A percentile compares a stretch with the other conserved stretches of the same genome.
Evolutionary conservation across 805 yeast species (phyloP).

Genomic region (Nakazawaea molendinolei): DNA sequence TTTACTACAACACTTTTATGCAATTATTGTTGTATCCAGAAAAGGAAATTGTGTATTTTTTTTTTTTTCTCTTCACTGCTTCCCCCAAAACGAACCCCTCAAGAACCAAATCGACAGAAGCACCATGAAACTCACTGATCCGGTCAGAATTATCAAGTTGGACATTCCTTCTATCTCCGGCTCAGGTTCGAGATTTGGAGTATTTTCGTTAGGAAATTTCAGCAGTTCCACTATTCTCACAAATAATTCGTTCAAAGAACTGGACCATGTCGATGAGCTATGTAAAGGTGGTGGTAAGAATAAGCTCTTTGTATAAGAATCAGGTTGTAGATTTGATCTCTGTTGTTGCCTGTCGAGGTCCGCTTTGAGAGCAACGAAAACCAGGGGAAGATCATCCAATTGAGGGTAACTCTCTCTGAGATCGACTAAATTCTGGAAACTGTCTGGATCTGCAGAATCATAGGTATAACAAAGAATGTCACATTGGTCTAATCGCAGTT

Average conservation of each 20-base stretch:
- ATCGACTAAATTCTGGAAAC: conserved; percentile 76
- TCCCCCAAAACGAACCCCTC: conserved; percentile 36
- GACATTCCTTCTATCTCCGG: conserved; percentile 42
- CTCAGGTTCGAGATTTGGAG: conserved; percentile 72
- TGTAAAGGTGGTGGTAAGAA: conserved; percentile 79
- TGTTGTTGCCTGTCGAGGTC: conserved; percentile 96
- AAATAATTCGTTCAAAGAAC: conserved; percentile 78
- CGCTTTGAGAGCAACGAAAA: conserved; percentile 90
- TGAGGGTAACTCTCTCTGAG: conserved; percentile 53
- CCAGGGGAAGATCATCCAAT: conserved; percentile 64
- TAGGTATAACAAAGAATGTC: conserved; percentile 87
- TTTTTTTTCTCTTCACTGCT: too few relatives aligned
- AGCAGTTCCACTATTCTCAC: conserved; percentile 88
- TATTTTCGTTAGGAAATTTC: conserved; percentile 64
- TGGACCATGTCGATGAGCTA: conserved; percentile 84
- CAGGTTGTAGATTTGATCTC: conserved; percentile 80
- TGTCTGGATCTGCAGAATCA: conserved; percentile 94
- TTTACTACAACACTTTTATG: not conserved
- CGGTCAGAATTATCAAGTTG: conserved; percentile 56
- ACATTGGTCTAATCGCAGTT: conserved; percentile 65
- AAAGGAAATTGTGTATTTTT: not conserved
- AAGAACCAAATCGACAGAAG: conserved; percentile 60
- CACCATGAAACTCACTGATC: conserved; percentile 63
- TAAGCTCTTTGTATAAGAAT: conserved; percentile 65
- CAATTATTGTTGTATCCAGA: not conserved